Evolutionary conservation across 148 eudicot genomes (phyloP).

Genomic region (Linanthus parryae): DNA sequence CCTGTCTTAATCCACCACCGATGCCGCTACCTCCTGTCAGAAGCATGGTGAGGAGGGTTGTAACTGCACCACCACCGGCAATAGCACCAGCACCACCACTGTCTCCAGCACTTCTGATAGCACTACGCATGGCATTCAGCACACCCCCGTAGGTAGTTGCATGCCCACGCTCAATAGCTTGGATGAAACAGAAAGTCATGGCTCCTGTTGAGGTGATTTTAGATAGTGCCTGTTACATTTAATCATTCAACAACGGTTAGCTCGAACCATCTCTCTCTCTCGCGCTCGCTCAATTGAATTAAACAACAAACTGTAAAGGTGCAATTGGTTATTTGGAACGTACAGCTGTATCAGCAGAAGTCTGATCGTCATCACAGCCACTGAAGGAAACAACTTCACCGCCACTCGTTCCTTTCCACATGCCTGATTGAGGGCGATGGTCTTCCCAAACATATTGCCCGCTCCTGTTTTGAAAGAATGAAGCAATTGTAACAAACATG

Average conservation of each 20-base stretch:
- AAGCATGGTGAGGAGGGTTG: constrained; percentile 67
- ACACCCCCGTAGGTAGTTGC: constrained; percentile 79
- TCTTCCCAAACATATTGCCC: constrained; percentile 95
- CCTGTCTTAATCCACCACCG: constrained; percentile 72
- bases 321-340: too few relatives aligned
- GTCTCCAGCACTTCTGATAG: constrained; percentile 45
- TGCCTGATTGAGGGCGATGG: constrained; percentile 89
- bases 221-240: constrained; percentile 68
- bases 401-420: constrained; percentile 89
- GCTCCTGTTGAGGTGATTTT: constrained; percentile 91
- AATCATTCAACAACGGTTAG: too few relatives aligned
- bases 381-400: constrained; percentile 96
- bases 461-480: constrained; percentile 34
- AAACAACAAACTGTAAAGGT: too few relatives aligned
- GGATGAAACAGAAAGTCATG: constrained; percentile 93
- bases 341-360: constrained; percentile 96
- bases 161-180: constrained; percentile 89
- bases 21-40: constrained; percentile 59
- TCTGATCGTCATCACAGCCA: constrained; percentile 97
- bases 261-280: not conserved
- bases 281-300: too few relatives aligned
- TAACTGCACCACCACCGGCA: constrained; percentile 59
- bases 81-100: constrained; percentile 38
- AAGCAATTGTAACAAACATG: too few relatives aligned
- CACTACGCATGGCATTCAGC: constrained; percentile 69